Evolutionary conservation across 768 basidiomycete species (phyloP).

Genomic region (Cystobasidiopsis lactophilus): DNA sequence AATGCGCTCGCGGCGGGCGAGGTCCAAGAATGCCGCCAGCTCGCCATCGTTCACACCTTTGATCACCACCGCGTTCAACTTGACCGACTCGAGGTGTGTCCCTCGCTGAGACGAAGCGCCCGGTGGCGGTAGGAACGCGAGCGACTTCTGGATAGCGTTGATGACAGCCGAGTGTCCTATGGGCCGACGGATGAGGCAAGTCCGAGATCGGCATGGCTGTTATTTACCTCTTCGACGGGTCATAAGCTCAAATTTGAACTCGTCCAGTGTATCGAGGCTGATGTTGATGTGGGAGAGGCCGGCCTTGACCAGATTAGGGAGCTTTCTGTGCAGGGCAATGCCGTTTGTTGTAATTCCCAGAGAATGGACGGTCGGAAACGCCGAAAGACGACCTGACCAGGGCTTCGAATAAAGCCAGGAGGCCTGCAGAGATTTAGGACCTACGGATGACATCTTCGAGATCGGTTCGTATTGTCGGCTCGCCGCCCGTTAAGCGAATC

Average conservation of each 20-base stretch:
- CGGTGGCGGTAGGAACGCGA: constrained; percentile 23
- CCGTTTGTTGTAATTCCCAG: constrained; percentile 79
- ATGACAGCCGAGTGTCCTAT: constrained; percentile 52
- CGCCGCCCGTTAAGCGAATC: constrained; percentile 70
- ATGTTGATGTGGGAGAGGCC: constrained; percentile 55
- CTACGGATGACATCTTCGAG: constrained; percentile 46
- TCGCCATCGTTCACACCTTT: constrained; percentile 64
- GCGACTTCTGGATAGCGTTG: constrained; percentile 41
- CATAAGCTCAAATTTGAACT: constrained; percentile 70
- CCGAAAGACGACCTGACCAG: constrained; percentile 43
- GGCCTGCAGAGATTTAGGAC: too few relatives aligned
- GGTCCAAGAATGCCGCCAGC: constrained; percentile 50
- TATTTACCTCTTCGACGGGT: constrained; percentile 36
- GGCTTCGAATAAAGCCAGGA: not conserved
- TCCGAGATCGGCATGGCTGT: not conserved
- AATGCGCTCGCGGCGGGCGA: constrained; percentile 41
- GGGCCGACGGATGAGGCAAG: not conserved
- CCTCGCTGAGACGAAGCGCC: not conserved
- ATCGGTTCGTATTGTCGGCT: constrained; percentile 62
- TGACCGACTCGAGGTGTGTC: constrained; percentile 26
- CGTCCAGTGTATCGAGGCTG: constrained; percentile 60
- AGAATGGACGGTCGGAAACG: constrained; percentile 39
- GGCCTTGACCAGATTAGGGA: constrained; percentile 43
- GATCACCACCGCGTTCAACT: constrained; percentile 66
- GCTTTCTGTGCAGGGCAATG: constrained; percentile 45